Base-by-base conservation (phyloP, 2,329 filamentous ascomycete species). In the Ascochyta viciae-villosae region DNA sequence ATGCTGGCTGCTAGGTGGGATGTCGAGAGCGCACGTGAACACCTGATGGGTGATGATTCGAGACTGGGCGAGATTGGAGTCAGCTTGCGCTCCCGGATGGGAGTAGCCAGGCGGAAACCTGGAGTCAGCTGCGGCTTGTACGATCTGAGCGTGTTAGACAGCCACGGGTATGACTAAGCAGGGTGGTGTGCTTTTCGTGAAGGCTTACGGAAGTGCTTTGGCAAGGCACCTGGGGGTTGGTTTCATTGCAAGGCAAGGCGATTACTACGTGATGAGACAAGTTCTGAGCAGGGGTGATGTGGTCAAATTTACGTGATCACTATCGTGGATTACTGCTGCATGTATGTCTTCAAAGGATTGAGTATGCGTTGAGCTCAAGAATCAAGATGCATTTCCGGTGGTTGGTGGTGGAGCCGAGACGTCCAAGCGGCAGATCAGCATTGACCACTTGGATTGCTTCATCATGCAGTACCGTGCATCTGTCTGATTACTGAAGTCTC, bases 191-290 rank as follows among this genome's bases (percentile, higher is more conserved):
- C 52, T 59, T 50, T 42, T 49, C n/a, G 54, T 55, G 43, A 56
- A 56, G 48, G 67, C 70, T 62, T 65, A 73, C 70, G 59, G 62
- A 48, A 65, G 58, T 57, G 58, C 63, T 54, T 59, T 63, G 31
- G 40, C 15, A 16, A 62, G 58, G 55, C 51, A 60, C 44, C 42
- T 58, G 45, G 50, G 47, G 38, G 26, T 44, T 58, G 50, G 47
- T 49, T 33, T 37, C 39, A 52, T 58, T 19, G 48, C 35, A 48
- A 19, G 41, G 31, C 46, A 48, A 19, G 41, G 31, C 46, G 31
- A 37, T 9, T 43, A 15, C 15, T 35, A 27, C 13, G 13, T 6
- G 10, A 15, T 13, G 12, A 10, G 29, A 31, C 10, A 31, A 5
- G 12, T 31, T 31, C 10, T 5, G 12, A 15, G 6, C 10, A 31